Evolutionary conservation across 305 asterid genomes (phyloP), one percentile per base, ranked within the genome.

Genomic region (Fraxinus sp.): DNA sequence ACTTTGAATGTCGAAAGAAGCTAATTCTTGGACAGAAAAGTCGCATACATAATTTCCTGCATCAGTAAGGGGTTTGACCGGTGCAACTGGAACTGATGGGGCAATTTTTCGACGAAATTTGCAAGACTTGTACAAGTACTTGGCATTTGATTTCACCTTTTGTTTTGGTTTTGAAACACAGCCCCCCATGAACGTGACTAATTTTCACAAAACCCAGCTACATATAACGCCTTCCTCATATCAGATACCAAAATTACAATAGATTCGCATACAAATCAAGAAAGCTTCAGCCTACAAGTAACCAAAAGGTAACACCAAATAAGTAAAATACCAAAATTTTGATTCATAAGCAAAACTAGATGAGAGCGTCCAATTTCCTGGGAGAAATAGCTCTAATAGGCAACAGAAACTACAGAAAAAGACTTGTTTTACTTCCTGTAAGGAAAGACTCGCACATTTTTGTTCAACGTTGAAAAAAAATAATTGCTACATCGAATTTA

Each of bases 111-210:
- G 80, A 6, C 97, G 88, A 81, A 89, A 83, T 55, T 77, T 89
- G 62, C 95, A 88, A 39, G 92, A 85, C 84, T 86, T 89, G 73
- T 84, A 86, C 52, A 91, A 79, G 91, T 77, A 77, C 88, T 85
- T 88, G 4, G 86, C 89, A 84, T 90, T 92, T 14, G 94, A 86
- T 84, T 88, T 95, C 1, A 94, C 30, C 86, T 81, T 90, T 77
- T 85, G 90, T 26, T 86, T 88, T 0, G 95, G 94, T 87, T 84
- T 90, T 33, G 99, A 94, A 59, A 93, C 90, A 64, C 99, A 95
- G 75, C 95, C 94, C 71, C 99, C 99, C 98, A 95, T 95, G 77
- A 83, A 62, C 24, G 82, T 64, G 68, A 86, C 82, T 77, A 73
- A 59, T 62, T 82, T 83, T 85, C 88, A 80, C 78, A 55, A 86